Evolutionary conservation across 2,329 filamentous ascomycete genomes (phyloP).

Genomic region (Truncatella angustata): DNA sequence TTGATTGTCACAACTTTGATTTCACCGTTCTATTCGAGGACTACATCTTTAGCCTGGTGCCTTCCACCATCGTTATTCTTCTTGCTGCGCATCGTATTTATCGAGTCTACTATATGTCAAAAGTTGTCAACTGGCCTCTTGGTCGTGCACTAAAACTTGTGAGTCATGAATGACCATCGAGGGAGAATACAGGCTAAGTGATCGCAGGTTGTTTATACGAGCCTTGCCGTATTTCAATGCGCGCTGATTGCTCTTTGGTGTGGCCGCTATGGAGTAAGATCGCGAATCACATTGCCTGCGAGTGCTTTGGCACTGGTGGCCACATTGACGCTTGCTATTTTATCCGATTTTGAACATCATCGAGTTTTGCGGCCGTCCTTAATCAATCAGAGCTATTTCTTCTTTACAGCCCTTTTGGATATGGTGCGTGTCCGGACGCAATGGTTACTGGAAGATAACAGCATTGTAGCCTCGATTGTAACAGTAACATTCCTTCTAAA

Average conservation of each 20-base stretch:
- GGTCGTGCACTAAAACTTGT: slow-evolving; percentile 5
- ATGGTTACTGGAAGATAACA: not conserved
- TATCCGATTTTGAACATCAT: slow-evolving; percentile 3
- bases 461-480: not conserved
- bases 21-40: slow-evolving; percentile 8
- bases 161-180: not conserved
- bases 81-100: not conserved
- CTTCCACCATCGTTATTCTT: not conserved
- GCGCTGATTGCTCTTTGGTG: not conserved
- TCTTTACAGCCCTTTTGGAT: slow-evolving; percentile 2
- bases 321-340: not conserved
- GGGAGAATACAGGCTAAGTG: no score
- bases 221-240: not conserved
- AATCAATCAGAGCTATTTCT: not conserved
- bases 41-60: slow-evolving; percentile 3
- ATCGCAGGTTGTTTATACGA: not conserved
- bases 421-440: not conserved
- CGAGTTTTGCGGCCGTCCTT: not conserved
- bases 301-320: not conserved
- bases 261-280: not conserved
- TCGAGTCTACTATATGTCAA: not conserved
- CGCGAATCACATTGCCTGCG: not conserved
- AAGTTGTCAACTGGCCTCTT: not conserved
- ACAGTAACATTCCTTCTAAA: slow-evolving; percentile 1
- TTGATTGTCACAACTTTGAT: slow-evolving; percentile 6